Base-by-base conservation (phyloP, 2,329 filamentous ascomycete genomes). In the Trichophyton verrucosum region DNA sequence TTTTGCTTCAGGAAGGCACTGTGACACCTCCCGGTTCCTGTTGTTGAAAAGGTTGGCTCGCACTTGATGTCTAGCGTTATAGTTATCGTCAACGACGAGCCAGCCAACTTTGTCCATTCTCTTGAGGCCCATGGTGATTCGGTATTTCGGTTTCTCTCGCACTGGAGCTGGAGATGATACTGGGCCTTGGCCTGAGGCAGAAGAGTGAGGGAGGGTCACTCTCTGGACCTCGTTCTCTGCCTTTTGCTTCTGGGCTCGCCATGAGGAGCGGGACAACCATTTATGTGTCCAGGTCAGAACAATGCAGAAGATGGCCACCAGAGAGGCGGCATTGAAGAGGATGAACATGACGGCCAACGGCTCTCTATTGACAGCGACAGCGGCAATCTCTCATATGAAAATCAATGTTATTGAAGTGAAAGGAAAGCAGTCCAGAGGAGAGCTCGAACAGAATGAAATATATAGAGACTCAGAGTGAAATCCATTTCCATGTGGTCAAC, bases 71-170 rank as follows among this genome's bases (percentile, higher is more conserved):
- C 78, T 75, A 11, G 73, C 68, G 57, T 73, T 69, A 63, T 80
- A 80, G 30, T 73, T 72, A 11, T 74, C 72, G 63, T 81, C 77
- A 56, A 81, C 66, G 0, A 72, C 76, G 11, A 81, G 72, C 80
- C 79, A 81, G 61, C 79, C 77, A 20, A 69, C 66, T 22, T 67
- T 65, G 42, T 77, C 76, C n/a, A 79, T 69, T 60, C 74, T 76
- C 59, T 72, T 74, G 15, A 81, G 70, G 15, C 78, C 77, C 73
- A 80, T 79, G 64, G 76, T 76, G 53, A 77, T 75, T 33, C 73
- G 71, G 56, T 76, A 75, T 63, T 71, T 68, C 36, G 36, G 56
- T 27, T 58, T 58, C 20, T 55, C 51, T 36, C 51, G 51, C 27
- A 55, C 51, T 55, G 51, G 51, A 36, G 13, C 27, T 55, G 24